Percentiles rank a stretch among this genome's conserved stretches.
These are phyloP conservation scores for Chenopodium quinoa DNA, from an alignment of 148 eudicot species.

Conservation along the genomic window DNA sequence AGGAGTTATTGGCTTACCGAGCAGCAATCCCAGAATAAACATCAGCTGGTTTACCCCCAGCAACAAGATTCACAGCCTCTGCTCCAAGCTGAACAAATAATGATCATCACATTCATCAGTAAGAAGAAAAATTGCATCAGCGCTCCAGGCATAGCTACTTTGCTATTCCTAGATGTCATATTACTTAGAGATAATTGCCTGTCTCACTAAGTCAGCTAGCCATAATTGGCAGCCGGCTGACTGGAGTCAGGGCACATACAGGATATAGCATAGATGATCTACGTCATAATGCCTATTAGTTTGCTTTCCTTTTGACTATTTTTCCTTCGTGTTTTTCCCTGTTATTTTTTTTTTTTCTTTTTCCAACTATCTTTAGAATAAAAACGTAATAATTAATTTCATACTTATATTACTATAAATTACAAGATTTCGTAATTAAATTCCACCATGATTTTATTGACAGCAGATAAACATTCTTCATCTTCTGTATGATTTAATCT, in stretches of 20 bases:
- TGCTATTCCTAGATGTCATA: neutral
- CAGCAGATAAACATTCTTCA: too few species aligned
- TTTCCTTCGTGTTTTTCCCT: neutral
- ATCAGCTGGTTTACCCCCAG: conserved; percentile 94
- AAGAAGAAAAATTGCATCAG: neutral
- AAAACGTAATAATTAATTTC: too few species aligned
- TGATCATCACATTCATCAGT: neutral
- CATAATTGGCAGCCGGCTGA: neutral
- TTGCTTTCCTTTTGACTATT: neutral
- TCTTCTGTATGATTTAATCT: neutral
- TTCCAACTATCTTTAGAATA: neutral
- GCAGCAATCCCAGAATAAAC: conserved; percentile 96
- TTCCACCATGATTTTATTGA: neutral
- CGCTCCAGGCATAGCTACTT: neutral
- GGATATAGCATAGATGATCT: neutral
- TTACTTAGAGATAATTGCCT: neutral
- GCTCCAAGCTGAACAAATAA: conserved; percentile 71
- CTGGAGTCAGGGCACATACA: neutral
- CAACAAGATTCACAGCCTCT: conserved; percentile 91
- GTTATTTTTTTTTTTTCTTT: neutral
- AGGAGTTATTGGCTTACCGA: conserved; percentile 43
- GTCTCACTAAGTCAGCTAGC: neutral
- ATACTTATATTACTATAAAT: neutral
- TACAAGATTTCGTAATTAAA: neutral
- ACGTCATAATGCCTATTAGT: neutral